Evolutionary conservation across 2,329 filamentous ascomycete genomes (phyloP), one percentile per base, ranked within the genome.

Genomic region (Verticillium dahliae): DNA sequence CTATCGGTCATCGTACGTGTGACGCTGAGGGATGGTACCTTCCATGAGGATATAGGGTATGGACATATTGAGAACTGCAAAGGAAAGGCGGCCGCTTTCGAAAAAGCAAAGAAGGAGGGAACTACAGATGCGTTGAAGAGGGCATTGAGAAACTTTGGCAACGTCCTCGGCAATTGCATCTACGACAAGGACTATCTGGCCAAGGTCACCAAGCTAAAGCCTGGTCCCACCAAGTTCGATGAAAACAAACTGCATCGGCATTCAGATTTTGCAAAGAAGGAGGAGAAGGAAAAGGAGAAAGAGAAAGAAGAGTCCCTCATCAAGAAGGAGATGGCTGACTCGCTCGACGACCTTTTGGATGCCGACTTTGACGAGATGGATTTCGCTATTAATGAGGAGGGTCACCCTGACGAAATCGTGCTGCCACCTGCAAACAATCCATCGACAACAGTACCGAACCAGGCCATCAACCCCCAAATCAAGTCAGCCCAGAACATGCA

Each of bases 61-160:
- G 95, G 95, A 7, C 91, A 95, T 67, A 96, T 96, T 68, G 94
- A 98, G 74, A 99, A 99, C 71, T 92, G 89, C 74, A 96, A 94
- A 76, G 90, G 91, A 61, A 99, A 99, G 77, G 94, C 93, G 3
- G 90, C 91, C 59, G 95, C 94, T 0, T 99, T 98, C 70, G 95
- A 99, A 74, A 99, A 99, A 76, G 93, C 95, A 1, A 99, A 98
- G 80, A 99, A 99, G 74, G 93, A 98, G 78, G 96, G 92, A 7
- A 96, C 92, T 2, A 98, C 96, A 10, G 95, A 99, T 76, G 95
- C 88, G 1, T 73, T 99, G 71, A 99, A 99, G 76, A 85, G 95
- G 67, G 87, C 95, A 1, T 73, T 99, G 69, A 85, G 94, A 62
- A 97, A 88, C 65, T 99, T 99, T 75, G 95, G 95, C 63, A 98